A percentile compares a stretch with the other conserved stretches of the same genome.
Conservation (phyloP, 2,329 filamentous ascomycete genomes). For the Tolypocladium tundrense region DNA sequence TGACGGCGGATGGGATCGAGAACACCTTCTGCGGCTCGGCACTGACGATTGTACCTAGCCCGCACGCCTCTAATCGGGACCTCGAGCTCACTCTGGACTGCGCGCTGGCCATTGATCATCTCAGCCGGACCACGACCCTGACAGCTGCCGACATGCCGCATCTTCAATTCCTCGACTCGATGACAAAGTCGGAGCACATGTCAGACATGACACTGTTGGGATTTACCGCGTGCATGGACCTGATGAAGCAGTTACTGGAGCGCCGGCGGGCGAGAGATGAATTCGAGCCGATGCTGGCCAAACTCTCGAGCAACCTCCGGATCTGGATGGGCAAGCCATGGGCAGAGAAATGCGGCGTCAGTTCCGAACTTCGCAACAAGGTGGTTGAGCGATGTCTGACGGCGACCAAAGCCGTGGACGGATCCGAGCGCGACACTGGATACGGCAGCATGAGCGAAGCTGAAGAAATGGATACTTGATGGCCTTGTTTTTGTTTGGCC, state of each 20-base stretch:
- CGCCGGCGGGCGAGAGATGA: constrained; percentile 36
- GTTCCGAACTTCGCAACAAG: constrained; percentile 36
- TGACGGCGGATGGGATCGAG: constrained; percentile 22
- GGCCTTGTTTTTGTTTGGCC: not conserved
- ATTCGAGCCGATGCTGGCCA: constrained; percentile 41
- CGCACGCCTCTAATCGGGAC: constrained; percentile 33
- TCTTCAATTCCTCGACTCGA: constrained; percentile 37
- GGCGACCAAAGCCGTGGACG: constrained; percentile 46
- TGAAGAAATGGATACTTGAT: constrained; percentile 19
- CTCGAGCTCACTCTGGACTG: constrained; percentile 47
- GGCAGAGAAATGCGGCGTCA: constrained; percentile 41
- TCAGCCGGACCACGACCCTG: constrained; percentile 32
- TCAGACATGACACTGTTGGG: constrained; percentile 45
- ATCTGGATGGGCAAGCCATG: constrained; percentile 49
- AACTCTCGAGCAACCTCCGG: constrained; percentile 45
- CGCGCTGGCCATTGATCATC: constrained; percentile 50
- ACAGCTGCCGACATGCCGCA: constrained; percentile 26
- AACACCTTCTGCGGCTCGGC: constrained; percentile 14
- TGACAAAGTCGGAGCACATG: constrained; percentile 30
- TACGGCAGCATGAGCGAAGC: constrained; percentile 48
- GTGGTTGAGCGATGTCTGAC: constrained; percentile 46
- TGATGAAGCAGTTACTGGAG: constrained; percentile 42
- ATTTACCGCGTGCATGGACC: constrained; percentile 46
- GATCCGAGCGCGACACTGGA: constrained; percentile 50
- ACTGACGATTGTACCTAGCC: constrained; percentile 36